These are phyloP conservation scores for Mycena belliarum DNA, from an alignment of 768 basidiomycete species.

Conservation along the genomic window DNA sequence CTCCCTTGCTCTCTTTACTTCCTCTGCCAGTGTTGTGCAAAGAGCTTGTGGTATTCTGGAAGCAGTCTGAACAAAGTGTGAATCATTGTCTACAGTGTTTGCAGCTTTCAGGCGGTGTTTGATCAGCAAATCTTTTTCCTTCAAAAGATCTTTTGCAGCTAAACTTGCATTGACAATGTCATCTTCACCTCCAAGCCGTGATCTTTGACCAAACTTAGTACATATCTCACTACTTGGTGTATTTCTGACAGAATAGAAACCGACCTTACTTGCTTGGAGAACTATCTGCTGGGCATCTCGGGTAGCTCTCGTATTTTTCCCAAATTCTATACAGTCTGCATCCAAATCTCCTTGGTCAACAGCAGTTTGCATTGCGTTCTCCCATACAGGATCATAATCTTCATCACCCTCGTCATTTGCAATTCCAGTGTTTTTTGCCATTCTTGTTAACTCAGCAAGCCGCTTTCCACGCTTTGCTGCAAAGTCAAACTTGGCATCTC, in stretches of 20 bases:
- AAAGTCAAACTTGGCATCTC: constrained; percentile 5
- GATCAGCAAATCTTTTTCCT: neutral
- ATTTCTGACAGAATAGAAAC: neutral
- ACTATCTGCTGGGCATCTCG: constrained; percentile 1
- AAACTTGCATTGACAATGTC: neutral
- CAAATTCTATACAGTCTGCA: neutral
- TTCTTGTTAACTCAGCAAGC: neutral
- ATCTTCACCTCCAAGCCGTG: neutral
- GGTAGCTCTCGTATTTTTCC: neutral
- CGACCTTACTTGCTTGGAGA: neutral
- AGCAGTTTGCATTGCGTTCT: constrained; percentile 8
- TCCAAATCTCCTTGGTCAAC: neutral
- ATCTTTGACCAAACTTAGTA: neutral
- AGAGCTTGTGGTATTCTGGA: neutral
- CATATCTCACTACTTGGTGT: neutral
- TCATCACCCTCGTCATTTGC: neutral
- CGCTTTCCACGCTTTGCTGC: neutral
- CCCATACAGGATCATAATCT: constrained; percentile 4
- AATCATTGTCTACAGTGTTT: neutral
- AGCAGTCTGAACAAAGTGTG: neutral
- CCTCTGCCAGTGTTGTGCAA: constrained; percentile 19
- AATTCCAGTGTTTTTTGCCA: neutral
- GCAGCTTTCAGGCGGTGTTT: constrained; percentile 1
- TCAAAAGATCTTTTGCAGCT: neutral
- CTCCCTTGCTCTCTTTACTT: neutral